Evolutionary conservation across 306 rosid genomes (phyloP).

Genomic region (Fragaria vesca): DNA sequence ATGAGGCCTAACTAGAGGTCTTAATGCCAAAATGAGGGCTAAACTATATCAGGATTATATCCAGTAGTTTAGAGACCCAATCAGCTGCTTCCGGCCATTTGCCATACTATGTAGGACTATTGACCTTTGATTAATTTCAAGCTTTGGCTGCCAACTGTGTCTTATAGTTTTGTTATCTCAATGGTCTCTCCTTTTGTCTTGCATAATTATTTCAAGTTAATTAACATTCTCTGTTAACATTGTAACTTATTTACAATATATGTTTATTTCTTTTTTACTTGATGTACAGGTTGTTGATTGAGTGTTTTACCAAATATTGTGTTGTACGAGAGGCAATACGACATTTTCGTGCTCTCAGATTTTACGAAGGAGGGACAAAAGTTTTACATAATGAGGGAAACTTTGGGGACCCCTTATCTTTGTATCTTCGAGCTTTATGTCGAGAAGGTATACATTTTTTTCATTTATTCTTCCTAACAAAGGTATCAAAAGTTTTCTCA

Average conservation of each 20-base stretch:
- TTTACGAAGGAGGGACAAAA: constrained; percentile 66
- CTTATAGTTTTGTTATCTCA: not conserved
- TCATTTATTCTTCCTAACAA: constrained; percentile 2
- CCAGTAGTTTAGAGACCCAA: not conserved
- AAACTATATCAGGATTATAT: not conserved
- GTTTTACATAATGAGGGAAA: constrained; percentile 74
- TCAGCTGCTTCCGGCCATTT: not conserved
- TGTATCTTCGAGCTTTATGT: constrained; percentile 92
- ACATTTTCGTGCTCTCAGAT: constrained; percentile 88
- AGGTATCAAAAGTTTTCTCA: not conserved
- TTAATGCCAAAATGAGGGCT: not conserved
- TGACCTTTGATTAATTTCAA: not conserved
- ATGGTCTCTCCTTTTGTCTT: not conserved
- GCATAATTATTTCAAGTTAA: constrained; percentile 3
- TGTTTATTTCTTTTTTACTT: not conserved
- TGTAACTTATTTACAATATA: not conserved
- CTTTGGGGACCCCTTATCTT: constrained; percentile 88
- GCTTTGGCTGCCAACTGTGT: not conserved
- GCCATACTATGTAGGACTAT: not conserved
- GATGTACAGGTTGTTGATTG: constrained; percentile 79
- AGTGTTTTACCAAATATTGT: constrained; percentile 95
- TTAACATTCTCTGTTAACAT: not conserved
- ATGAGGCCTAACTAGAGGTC: not conserved
- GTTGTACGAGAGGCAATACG: constrained; percentile 86
- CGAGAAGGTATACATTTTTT: constrained; percentile 67